Evolutionary conservation across 2,329 filamentous ascomycete genomes (phyloP).

Genomic region (Arthrinium phaeospermum): DNA sequence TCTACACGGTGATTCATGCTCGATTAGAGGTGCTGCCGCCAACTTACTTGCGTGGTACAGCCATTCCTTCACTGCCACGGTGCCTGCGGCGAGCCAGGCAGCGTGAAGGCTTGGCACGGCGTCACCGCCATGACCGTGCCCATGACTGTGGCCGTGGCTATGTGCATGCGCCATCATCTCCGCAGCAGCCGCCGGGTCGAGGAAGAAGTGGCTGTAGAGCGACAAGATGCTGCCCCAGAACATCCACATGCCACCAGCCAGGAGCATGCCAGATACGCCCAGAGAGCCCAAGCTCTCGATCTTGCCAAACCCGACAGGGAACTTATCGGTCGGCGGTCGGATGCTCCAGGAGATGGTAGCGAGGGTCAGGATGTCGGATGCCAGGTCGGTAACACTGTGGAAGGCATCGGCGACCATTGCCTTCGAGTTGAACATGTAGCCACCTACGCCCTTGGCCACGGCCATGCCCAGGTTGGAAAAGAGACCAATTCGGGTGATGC

Average conservation of each 20-base stretch:
- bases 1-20: neutral
- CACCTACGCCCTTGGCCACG: constrained; percentile 87
- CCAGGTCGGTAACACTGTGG: constrained; percentile 93
- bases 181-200: constrained; percentile 63
- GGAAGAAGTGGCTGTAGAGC: constrained; percentile 74
- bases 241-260: constrained; percentile 92
- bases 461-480: constrained; percentile 95
- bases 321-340: constrained; percentile 80
- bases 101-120: constrained; percentile 88
- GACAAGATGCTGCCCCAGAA: constrained; percentile 76
- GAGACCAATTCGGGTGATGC: constrained; percentile 88
- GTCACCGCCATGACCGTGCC: constrained; percentile 70
- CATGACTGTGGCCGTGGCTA: constrained; percentile 65
- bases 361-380: constrained; percentile 92
- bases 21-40: neutral
- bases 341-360: constrained; percentile 94
- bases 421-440: constrained; percentile 94
- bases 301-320: constrained; percentile 94
- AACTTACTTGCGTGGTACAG: constrained; percentile 91
- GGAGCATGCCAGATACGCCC: constrained; percentile 88
- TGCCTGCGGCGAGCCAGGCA: constrained; percentile 90
- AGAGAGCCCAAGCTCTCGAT: constrained; percentile 95
- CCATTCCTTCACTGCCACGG: constrained; percentile 94
- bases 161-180: constrained; percentile 62
- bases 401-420: constrained; percentile 92